Evolutionary conservation across 2,329 filamentous ascomycete genomes (phyloP).

Genomic region (Corinectria fuckeliana): DNA sequence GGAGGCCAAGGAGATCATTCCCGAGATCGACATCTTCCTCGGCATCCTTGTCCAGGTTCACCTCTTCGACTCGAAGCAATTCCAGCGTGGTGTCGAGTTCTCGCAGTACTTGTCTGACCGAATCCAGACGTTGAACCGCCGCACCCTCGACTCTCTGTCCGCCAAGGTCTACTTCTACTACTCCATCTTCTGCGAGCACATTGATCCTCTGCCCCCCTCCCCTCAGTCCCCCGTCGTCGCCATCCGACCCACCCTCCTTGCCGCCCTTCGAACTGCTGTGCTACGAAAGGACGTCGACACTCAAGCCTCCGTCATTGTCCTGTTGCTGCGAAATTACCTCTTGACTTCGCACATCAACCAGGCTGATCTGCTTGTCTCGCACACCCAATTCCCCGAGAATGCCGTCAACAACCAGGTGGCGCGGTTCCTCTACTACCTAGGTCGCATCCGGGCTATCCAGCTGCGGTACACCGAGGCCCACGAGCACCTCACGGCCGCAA

Average conservation of each 20-base stretch:
- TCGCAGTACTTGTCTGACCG: slow-evolving; percentile 83
- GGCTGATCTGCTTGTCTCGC: slow-evolving; percentile 92
- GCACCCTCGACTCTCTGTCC: slow-evolving; percentile 90
- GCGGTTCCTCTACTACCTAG: slow-evolving; percentile 95
- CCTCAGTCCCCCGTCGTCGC: slow-evolving; percentile 85
- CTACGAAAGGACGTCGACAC: slow-evolving; percentile 96
- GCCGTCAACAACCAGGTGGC: slow-evolving; percentile 98
- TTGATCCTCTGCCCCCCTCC: slow-evolving; percentile 85
- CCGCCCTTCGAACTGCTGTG: slow-evolving; percentile 91
- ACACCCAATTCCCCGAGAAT: slow-evolving; percentile 92
- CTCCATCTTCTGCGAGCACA: slow-evolving; percentile 91
- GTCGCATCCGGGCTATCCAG: slow-evolving; percentile 94
- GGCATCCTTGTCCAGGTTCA: slow-evolving; percentile 87
- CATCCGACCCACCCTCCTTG: slow-evolving; percentile 84
- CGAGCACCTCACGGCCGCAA: slow-evolving; percentile 90
- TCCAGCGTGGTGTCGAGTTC: slow-evolving; percentile 81
- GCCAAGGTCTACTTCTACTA: slow-evolving; percentile 99
- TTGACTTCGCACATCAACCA: slow-evolving; percentile 96
- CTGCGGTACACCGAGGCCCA: slow-evolving; percentile 97
- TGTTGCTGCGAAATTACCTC: slow-evolving; percentile 94
- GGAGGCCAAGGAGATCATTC: slow-evolving; percentile 76
- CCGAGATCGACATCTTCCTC: slow-evolving; percentile 88
- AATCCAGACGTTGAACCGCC: slow-evolving; percentile 87
- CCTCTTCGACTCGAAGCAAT: slow-evolving; percentile 84
- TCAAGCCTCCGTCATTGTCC: slow-evolving; percentile 94